Conservation (phyloP, 2,329 filamentous ascomycete species). For the Zopfia rhizophila region DNA sequence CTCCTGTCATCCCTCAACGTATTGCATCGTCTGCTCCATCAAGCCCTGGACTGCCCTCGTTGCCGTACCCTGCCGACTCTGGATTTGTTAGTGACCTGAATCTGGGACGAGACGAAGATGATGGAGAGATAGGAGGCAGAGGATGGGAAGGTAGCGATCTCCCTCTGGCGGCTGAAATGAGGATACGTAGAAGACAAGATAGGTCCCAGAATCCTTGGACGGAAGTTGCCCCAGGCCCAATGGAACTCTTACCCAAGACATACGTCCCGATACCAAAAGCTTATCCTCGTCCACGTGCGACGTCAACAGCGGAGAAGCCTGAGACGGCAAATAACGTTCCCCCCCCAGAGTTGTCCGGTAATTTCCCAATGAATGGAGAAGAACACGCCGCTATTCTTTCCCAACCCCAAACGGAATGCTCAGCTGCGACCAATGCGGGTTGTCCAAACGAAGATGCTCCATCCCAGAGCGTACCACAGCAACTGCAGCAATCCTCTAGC, state of each 20-base stretch:
- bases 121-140: slow-evolving; percentile 57
- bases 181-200: slow-evolving; percentile 25
- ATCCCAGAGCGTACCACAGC: slow-evolving; percentile 3
- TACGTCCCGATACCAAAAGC: slow-evolving; percentile 35
- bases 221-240: slow-evolving; percentile 39
- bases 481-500: slow-evolving; percentile 11
- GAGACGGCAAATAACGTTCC: no score
- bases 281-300: slow-evolving; percentile 24
- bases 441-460: neutral
- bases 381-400: no score
- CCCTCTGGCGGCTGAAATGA: slow-evolving; percentile 25
- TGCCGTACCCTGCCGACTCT: slow-evolving; percentile 71
- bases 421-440: no score
- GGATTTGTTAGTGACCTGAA: slow-evolving; percentile 86
- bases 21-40: slow-evolving; percentile 74
- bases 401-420: no score
- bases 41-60: slow-evolving; percentile 75
- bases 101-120: slow-evolving; percentile 72
- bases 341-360: no score
- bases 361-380: no score
- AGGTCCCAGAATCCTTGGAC: slow-evolving; percentile 40
- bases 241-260: slow-evolving; percentile 39
- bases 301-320: no score
- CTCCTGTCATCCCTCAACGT: slow-evolving; percentile 73
- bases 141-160: slow-evolving; percentile 32